Conservation (phyloP, 441 rosid species). For the Brassica hybrid region DNA sequence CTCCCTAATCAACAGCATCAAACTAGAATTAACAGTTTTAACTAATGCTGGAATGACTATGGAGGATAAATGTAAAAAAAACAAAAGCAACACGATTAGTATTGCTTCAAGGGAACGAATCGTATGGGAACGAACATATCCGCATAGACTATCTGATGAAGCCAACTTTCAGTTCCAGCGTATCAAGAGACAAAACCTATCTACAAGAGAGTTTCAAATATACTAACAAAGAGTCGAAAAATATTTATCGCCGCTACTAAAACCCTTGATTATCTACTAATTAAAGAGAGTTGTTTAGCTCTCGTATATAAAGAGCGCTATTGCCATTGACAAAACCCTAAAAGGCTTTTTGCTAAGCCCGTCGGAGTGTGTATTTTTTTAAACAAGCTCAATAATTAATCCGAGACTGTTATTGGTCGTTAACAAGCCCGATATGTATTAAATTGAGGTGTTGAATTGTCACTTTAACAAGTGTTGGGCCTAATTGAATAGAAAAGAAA, state of each 20-base stretch:
- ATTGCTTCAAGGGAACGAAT: constrained; percentile 90
- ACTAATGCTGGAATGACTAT: neutral
- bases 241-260: neutral
- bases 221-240: neutral
- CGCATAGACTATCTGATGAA: constrained; percentile 82
- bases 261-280: neutral
- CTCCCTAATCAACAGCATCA: constrained; percentile 36
- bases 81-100: constrained; percentile 58
- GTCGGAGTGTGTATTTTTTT: neutral
- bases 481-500: neutral
- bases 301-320: constrained; percentile 15
- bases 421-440: neutral
- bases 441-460: neutral
- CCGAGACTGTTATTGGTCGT: neutral
- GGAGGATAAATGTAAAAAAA: neutral
- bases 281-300: neutral
- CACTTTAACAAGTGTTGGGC: neutral
- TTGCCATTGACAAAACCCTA: constrained; percentile 10
- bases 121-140: constrained; percentile 62
- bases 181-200: neutral
- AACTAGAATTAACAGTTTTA: constrained; percentile 1
- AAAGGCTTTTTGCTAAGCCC: constrained; percentile 12
- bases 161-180: constrained; percentile 36
- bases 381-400: constrained; percentile 1
- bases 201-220: neutral